phyloP scores from a whole-genome alignment of 2,329 filamentous ascomycete species.

The Didymella pomorum region DNA sequence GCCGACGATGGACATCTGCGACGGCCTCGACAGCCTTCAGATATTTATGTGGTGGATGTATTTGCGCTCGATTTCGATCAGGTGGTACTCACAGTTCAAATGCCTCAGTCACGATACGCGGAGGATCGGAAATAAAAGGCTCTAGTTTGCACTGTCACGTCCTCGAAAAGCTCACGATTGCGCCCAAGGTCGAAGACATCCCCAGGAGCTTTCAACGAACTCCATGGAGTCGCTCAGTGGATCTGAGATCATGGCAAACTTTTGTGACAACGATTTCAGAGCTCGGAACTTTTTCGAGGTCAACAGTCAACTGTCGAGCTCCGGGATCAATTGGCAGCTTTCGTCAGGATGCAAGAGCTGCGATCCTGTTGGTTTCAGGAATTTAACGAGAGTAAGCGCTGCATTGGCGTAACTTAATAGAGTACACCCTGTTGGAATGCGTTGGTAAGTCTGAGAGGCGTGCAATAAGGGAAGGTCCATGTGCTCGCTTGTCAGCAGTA shows the following conservation, averaged over 20 bases:
- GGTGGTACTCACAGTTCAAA: background rate
- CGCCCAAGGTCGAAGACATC: background rate
- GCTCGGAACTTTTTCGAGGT: background rate
- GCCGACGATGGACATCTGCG: background rate
- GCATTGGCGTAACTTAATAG: background rate
- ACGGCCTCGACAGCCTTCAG: background rate
- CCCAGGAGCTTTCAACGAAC: background rate
- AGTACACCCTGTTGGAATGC: background rate
- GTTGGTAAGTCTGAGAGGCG: background rate
- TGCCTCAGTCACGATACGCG: background rate
- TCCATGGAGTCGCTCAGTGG: background rate
- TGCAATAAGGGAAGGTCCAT: background rate
- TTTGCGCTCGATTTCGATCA: background rate
- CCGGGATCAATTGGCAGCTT: background rate
- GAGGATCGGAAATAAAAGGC: background rate
- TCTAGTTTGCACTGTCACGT: background rate
- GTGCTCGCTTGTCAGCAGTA: background rate
- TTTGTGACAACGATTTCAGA: background rate
- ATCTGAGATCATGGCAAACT: background rate
- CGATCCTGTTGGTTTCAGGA: background rate
- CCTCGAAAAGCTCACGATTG: background rate
- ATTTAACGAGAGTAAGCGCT: background rate
- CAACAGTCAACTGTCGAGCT: background rate
- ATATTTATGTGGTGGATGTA: background rate
- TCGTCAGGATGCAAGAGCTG: background rate